phyloP scores from a whole-genome alignment of 208 protist species.

The Acanthamoeba culbertsoni region DNA sequence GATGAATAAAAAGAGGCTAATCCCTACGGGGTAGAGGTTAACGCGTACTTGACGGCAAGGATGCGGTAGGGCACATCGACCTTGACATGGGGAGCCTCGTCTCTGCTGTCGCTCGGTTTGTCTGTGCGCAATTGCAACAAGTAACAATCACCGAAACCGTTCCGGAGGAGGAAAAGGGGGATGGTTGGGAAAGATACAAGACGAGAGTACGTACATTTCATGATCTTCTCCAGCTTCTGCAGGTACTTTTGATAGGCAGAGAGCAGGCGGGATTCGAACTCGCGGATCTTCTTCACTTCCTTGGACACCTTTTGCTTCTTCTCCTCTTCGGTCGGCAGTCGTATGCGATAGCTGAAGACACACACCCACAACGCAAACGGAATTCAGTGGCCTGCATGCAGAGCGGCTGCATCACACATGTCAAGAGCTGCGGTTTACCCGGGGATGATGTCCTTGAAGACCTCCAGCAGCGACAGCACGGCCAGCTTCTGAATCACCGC shows the following conservation, averaged over 20 bases:
- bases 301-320: constrained; percentile 10
- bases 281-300: constrained; percentile 16
- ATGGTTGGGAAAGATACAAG: neutral
- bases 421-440: neutral
- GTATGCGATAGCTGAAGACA: constrained; percentile 28
- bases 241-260: constrained; percentile 37
- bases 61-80: constrained; percentile 32
- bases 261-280: constrained; percentile 33
- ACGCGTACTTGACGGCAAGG: constrained; percentile 29
- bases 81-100: constrained; percentile 30
- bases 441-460: constrained; percentile 49
- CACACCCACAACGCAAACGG: no score
- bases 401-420: neutral
- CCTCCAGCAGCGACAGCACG: constrained; percentile 20
- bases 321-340: constrained; percentile 37
- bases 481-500: neutral
- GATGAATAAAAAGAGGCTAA: constrained; percentile 14
- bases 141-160: neutral
- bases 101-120: neutral
- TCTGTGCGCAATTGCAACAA: neutral
- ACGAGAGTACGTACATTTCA: neutral
- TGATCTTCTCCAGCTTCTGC: constrained; percentile 55
- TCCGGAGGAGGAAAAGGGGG: neutral
- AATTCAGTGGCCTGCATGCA: neutral
- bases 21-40: no score